phyloP scores from a whole-genome alignment of 2,329 filamentous ascomycete genomes.

The Pseudonectria buxi region DNA sequence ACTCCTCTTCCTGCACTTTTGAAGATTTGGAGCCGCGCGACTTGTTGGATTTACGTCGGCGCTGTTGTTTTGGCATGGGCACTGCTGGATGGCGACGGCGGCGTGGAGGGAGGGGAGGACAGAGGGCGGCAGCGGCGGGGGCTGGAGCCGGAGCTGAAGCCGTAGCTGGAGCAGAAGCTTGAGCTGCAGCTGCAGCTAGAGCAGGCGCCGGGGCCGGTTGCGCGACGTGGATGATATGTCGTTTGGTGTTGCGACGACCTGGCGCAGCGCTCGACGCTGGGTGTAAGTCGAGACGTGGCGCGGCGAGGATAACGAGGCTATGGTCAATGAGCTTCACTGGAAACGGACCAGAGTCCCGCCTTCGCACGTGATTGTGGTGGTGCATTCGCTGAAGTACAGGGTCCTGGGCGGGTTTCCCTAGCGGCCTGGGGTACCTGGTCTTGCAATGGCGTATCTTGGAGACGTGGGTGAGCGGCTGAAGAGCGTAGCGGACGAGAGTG shows the following conservation, averaged over 20 bases:
- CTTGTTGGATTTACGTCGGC: conserved; percentile 13
- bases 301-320: conserved; percentile 18
- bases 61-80: conserved; percentile 29
- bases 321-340: conserved; percentile 16
- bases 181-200: neutral
- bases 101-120: conserved; percentile 3
- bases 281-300: conserved; percentile 26
- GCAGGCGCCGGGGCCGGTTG: no score
- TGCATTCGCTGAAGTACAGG: conserved; percentile 9
- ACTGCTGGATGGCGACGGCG: conserved; percentile 10
- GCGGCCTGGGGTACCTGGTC: no score
- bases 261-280: conserved; percentile 24
- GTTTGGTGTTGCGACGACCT: conserved; percentile 19
- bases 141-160: conserved; percentile 3
- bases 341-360: conserved; percentile 16
- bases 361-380: conserved; percentile 19
- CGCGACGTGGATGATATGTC: neutral
- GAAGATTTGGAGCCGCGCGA: conserved; percentile 10
- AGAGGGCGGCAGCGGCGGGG: conserved; percentile 4
- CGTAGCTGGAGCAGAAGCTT: conserved; percentile 4
- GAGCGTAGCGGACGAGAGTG: no score
- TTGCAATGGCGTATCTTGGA: no score
- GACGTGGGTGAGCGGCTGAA: no score
- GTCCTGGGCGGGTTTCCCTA: conserved; percentile 1
- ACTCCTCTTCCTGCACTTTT: conserved; percentile 19